Evolutionary conservation across 495 filamentous ascomycete species (phyloP), one percentile per base, ranked within the genome.

Genomic region (Aspergillus diversus): DNA sequence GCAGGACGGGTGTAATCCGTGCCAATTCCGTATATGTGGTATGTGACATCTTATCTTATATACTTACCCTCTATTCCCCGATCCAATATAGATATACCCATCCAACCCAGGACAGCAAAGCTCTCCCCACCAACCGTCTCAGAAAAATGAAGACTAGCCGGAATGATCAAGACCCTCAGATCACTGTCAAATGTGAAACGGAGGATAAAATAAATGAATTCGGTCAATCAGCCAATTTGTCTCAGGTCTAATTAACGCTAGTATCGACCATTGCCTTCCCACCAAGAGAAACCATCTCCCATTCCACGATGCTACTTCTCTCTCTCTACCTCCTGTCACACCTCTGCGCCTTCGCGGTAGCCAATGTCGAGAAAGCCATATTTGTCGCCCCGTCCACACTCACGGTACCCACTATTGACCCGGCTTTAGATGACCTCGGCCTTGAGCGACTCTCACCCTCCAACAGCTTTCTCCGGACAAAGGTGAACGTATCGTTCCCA

Each of bases 281-380:
- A 43, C 21, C 39, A 43, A 4, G 4, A 11, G 9, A 50, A 43
- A 39, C 37, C 52, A 47, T 16, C 5, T 16, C 12, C 15, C 47
- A 9, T 7, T 55, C 52, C 59, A 63, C 27, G 0, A 60, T 69
- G 66, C 34, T 69, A 46, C 64, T 65, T 56, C 42, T 68, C 33
- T 55, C 55, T 15, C 60, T 67, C 43, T 50, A 73, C 46, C 63
- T 70, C 49, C 54, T 79, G 48, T 50, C 74, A 57, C 54, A 76
- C 46, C 67, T 78, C 60, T 69, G 75, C 61, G 63, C 61, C 63
- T 58, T 66, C 33, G 67, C 68, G 27, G 61, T 63, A 42, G 91
- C 86, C 70, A 97, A 99, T 72, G 88, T 90, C 63, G 95, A 99
- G 74, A 99, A 99, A 74, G 83, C 83, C 67, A 92, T 99, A 68